phyloP scores from a whole-genome alignment of 768 basidiomycete genomes.

The Paxillus involutus region DNA sequence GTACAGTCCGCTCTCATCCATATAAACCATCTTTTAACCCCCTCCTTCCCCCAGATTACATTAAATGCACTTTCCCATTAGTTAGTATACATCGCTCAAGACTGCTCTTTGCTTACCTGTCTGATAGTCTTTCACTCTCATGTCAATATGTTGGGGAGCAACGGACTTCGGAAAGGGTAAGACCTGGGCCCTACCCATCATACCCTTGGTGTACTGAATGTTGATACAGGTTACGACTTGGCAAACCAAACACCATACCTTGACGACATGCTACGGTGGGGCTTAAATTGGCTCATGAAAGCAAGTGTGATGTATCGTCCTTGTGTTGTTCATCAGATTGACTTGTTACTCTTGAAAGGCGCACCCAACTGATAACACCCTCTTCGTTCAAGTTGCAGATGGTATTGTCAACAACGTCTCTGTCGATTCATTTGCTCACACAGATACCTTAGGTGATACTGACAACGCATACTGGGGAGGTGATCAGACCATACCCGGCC shows the following conservation, averaged over 20 bases:
- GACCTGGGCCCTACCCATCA: background rate
- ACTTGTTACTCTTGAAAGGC: constrained; percentile 47
- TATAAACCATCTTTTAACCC: background rate
- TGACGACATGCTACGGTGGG: constrained; percentile 90
- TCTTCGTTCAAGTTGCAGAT: constrained; percentile 77
- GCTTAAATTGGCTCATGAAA: constrained; percentile 90
- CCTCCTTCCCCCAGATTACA: constrained; percentile 57
- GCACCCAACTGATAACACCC: constrained; percentile 66
- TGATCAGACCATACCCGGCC: constrained; percentile 71
- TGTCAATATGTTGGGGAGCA: constrained; percentile 90
- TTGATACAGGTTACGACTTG: constrained; percentile 65
- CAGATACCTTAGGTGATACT: constrained; percentile 43
- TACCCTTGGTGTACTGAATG: background rate
- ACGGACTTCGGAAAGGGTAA: constrained; percentile 78
- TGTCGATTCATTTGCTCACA: constrained; percentile 1
- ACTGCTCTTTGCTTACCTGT: background rate
- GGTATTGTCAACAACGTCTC: constrained; percentile 33
- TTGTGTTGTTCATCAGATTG: background rate
- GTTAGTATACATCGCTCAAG: constrained; percentile 37
- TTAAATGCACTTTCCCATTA: constrained; percentile 85
- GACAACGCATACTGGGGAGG: constrained; percentile 91
- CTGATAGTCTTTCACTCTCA: constrained; percentile 71
- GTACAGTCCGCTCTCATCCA: constrained; percentile 37
- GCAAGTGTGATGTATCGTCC: constrained; percentile 35
- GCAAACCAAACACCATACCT: constrained; percentile 89